Evolutionary conservation across 495 filamentous ascomycete genomes (phyloP).

Genomic region (Glarea lozoyensis): DNA sequence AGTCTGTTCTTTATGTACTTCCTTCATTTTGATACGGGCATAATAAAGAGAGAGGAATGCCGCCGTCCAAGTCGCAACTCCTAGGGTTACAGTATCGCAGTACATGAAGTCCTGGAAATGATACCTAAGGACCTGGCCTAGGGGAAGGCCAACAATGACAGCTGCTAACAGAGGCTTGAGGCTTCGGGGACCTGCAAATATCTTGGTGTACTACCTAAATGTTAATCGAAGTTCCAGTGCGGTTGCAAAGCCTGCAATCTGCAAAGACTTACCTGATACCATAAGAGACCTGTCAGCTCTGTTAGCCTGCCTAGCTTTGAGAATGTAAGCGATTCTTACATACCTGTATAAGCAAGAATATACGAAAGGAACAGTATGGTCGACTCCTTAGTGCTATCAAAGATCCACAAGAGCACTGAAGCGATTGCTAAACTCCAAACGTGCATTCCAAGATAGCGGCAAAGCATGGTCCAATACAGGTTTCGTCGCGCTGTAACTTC

Average conservation of each 20-base stretch:
- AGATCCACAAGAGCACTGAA: slow-evolving; percentile 44
- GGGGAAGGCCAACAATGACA: slow-evolving; percentile 35
- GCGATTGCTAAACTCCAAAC: slow-evolving; percentile 46
- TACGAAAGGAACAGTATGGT: slow-evolving; percentile 45
- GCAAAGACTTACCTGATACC: slow-evolving; percentile 5
- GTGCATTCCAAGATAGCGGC: slow-evolving; percentile 44
- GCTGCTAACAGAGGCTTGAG: slow-evolving; percentile 41
- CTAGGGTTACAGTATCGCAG: slow-evolving; percentile 42
- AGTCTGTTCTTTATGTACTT: not conserved
- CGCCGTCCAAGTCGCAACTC: slow-evolving; percentile 42
- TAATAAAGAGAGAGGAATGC: slow-evolving; percentile 39
- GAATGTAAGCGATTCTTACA: slow-evolving; percentile 26
- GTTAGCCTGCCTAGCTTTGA: slow-evolving; percentile 29
- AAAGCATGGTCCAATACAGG: slow-evolving; percentile 46
- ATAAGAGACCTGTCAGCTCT: slow-evolving; percentile 39
- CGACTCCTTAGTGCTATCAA: slow-evolving; percentile 31
- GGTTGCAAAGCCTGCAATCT: not conserved
- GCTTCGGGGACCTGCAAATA: slow-evolving; percentile 47
- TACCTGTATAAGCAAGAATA: slow-evolving; percentile 45
- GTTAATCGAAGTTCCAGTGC: not conserved
- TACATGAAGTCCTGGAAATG: slow-evolving; percentile 31
- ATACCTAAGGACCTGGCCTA: slow-evolving; percentile 36
- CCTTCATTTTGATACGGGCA: slow-evolving; percentile 9
- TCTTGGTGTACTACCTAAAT: slow-evolving; percentile 17
- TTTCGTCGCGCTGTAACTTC: slow-evolving; percentile 39